Evolutionary conservation across 441 rosid species (phyloP), one percentile per base, ranked within the genome.

Genomic region (Croton setiger): DNA sequence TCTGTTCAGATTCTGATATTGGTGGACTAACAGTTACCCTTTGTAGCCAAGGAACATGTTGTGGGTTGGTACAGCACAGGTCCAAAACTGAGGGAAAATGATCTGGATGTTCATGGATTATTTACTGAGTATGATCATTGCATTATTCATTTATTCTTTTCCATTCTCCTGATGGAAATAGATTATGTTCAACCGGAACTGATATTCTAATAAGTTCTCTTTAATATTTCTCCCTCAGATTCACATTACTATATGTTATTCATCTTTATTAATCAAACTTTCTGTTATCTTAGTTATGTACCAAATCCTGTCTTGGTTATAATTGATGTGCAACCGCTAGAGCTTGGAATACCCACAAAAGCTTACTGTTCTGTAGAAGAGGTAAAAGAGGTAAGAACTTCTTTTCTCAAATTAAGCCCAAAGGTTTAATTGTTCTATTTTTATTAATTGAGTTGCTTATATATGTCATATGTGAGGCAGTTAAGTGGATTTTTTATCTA

Each of bases 21-120:
- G 36, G 4, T 27, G 39, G 13, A n/a, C 37, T 5, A 17, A 64
- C 75, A 11, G 31, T n/a, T n/a, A 27, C 31, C 31, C 31, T 15
- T 64, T 64, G 74, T 76, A 88, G 90, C 93, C 69, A 88, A 86
- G 85, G 90, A 88, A 77, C 93, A 88, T 69, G 93, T 88, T 9
- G 90, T 88, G 23, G 93, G 93, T 51, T 88, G 93, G 93, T 86
- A 86, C 68, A 88, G 89, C 65, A 88, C 93, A 3, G 87, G 89
- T 43, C 93, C 93, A 6, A 86, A 88, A 70, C 76, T 88, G 35
- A 72, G 85, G 66, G 87, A 88, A 72, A 88, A 88, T 74, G 90
- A 88, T 77, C 85, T 86, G 35, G 83, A 86, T 51, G 75, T 86
- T 72, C 90, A 88, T 57, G 79, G 76, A 10, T 72, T 86, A 68